Percentiles rank a stretch among this genome's conserved stretches.
Conservation (phyloP, 2,329 filamentous ascomycete genomes). For the Alternaria postmessia region DNA sequence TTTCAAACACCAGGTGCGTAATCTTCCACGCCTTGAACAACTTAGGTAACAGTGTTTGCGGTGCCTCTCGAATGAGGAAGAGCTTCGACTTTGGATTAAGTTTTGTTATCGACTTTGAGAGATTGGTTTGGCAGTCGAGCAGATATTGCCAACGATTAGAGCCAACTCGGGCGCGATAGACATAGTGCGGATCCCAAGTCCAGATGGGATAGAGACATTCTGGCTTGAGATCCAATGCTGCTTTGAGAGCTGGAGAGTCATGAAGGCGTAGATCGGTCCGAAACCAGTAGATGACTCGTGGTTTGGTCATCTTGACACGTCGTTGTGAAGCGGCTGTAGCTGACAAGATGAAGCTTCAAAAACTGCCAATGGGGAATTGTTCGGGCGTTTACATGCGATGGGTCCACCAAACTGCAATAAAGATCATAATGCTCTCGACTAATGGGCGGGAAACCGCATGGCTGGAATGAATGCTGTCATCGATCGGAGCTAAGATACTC, state of each 20-base stretch:
- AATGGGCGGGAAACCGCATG: conserved; percentile 22
- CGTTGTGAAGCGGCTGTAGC: not conserved
- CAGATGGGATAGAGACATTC: conserved; percentile 76
- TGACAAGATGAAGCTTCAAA: not conserved
- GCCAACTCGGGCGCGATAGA: conserved; percentile 74
- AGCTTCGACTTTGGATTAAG: conserved; percentile 76
- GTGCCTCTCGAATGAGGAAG: conserved; percentile 75
- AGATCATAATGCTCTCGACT: conserved; percentile 7
- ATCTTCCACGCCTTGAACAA: conserved; percentile 77
- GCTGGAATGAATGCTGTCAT: conserved; percentile 43
- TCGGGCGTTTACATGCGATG: not conserved
- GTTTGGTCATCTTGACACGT: conserved; percentile 43
- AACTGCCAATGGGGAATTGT: not conserved
- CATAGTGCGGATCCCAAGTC: conserved; percentile 83
- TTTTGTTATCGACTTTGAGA: conserved; percentile 71
- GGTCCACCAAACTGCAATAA: not conserved
- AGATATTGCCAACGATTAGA: conserved; percentile 77
- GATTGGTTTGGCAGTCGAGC: conserved; percentile 75
- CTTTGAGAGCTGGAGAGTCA: conserved; percentile 76
- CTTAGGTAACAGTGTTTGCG: conserved; percentile 75
- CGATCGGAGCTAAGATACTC: conserved; percentile 28
- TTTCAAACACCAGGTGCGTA: conserved; percentile 80
- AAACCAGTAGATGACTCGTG: conserved; percentile 78
- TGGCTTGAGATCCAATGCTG: conserved; percentile 74
- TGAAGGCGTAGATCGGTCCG: conserved; percentile 79